Conservation (phyloP, 352 stramenopile genomes). For the Phytophthora pinifolia region DNA sequence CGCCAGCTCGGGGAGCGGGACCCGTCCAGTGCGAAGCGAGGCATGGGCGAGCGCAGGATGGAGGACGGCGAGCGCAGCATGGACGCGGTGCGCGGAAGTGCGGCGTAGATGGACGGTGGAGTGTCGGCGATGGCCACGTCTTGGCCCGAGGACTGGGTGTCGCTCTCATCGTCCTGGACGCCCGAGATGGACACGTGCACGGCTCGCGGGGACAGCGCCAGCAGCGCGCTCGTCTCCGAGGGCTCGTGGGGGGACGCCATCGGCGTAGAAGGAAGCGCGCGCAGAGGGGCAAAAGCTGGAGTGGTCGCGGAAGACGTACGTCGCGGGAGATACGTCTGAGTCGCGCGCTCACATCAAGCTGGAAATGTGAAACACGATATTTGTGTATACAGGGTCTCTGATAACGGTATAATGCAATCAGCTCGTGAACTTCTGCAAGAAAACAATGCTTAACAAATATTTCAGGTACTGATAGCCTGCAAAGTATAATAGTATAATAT, state of each 20-base stretch:
- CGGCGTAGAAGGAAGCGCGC: neutral
- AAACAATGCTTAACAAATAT: no score
- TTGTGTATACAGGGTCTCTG: no score
- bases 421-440: no score
- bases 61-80: slow-evolving; percentile 36
- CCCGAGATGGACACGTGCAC: slow-evolving; percentile 21
- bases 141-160: slow-evolving; percentile 19
- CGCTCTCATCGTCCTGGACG: slow-evolving; percentile 21
- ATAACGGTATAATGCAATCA: no score
- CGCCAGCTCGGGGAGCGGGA: slow-evolving; percentile 15
- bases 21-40: slow-evolving; percentile 21
- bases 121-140: slow-evolving; percentile 22
- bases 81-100: slow-evolving; percentile 28
- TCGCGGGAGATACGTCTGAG: slow-evolving; percentile 14
- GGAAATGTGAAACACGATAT: neutral
- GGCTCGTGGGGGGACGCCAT: slow-evolving; percentile 37
- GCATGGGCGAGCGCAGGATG: slow-evolving; percentile 40
- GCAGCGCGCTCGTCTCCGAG: slow-evolving; percentile 49
- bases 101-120: slow-evolving; percentile 7
- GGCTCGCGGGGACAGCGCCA: slow-evolving; percentile 18
- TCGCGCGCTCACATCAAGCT: neutral
- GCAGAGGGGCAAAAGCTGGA: neutral
- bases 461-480: no score
- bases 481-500: no score
- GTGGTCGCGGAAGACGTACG: neutral